Evolutionary conservation across 1,284 basidiomycete genomes (phyloP), one percentile per base, ranked within the genome.

Genomic region (Gymnopus androsaceus): DNA sequence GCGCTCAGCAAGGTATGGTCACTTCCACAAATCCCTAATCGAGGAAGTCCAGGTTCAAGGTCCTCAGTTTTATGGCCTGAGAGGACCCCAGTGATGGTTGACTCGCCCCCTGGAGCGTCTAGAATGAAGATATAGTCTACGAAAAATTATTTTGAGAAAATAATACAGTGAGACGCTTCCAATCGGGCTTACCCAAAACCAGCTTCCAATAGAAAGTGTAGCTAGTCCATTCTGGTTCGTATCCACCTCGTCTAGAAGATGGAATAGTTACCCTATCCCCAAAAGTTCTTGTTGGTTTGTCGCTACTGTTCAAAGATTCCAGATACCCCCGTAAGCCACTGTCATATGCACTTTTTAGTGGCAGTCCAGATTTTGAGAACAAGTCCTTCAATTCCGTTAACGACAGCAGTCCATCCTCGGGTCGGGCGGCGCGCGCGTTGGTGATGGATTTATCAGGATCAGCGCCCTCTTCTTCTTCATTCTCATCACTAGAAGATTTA

Each of bases 101-200:
- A 75, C n/a, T 56, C 63, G 51, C 65, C 66, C 55, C 68, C 63
- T 21, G 71, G 65, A 9, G 80, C 71, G 57, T 84, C 78, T 6
- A 88, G 58, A 37, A 90, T 69, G 66, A 96, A 93, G 51, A 97
- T 90, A 67, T 98, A 97, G 74, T 97, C 93, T 93, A 31, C 23
- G 14, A 27, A 12, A 44, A 14, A 7, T 25, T 33, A 45, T 31
- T 17, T 23, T 41, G 28, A 41, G 4, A 42, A 30, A 28, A n/a
- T 31, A 9, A 19, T 12, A 27, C 54, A 40, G 38, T 15, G 3
- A 36, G 53, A 31, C 33, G 15, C 41, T 15, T n/a, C 30, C 23
- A 51, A 9, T 25, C 3, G 11, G 9, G 21, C 53, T 53, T 33
- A 91, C 93, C 93, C 64, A 95, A 68, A 3, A 88, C 88, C 4